Base-by-base conservation (phyloP, 225 moss, liverwort and hornwort species). In the Sphagnum tenellum region DNA sequence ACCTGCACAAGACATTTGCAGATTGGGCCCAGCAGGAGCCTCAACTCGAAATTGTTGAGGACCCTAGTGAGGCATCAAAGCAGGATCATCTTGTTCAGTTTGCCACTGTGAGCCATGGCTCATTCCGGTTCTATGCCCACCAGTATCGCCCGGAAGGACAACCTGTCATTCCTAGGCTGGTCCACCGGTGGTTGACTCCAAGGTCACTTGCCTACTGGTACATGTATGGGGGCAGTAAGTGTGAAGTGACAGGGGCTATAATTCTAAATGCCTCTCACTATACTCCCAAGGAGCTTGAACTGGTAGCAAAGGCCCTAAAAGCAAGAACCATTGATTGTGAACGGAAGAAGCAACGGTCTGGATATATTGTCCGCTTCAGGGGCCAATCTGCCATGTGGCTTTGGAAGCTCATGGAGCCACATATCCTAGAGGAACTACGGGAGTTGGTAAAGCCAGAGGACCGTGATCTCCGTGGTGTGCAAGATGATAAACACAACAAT, bases 141-240 rank as follows among this genome's bases (percentile, higher is more conserved):
- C 96, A 93, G 73, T 98, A 93, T 62, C 83, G 90, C 64, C 98
- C 98, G 3, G 79, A 80, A 53, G 87, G 82, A 8, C 61, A 67
- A 59, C 72, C 93, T 13, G 83, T 80, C 55, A 90, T 98, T 63
- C 98, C 98, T 3, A 84, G 86, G 75, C 76, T 98, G 12, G 75
- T 98, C 55, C 90, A 93, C 69, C 87, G 87, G 61, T 98, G 98
- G 98, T 75, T 98, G 72, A 88, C 78, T 69, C 93, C 93, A 9
- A 72, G 80, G 63, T 86, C 98, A 10, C 84, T 98, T 7, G 98
- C 93, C 1, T 98, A 87, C 67, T 98, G 98, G 98, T 98, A 89
- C 69, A 98, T 98, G 98, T 93, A 90, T 67, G 86, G 85, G 60
- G 93, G 90, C 62, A 57, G 62, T 63, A 93, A 78, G 79, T 98